Base-by-base conservation (phyloP, 352 stramenopile species). In the Phytophthora meadii region DNA sequence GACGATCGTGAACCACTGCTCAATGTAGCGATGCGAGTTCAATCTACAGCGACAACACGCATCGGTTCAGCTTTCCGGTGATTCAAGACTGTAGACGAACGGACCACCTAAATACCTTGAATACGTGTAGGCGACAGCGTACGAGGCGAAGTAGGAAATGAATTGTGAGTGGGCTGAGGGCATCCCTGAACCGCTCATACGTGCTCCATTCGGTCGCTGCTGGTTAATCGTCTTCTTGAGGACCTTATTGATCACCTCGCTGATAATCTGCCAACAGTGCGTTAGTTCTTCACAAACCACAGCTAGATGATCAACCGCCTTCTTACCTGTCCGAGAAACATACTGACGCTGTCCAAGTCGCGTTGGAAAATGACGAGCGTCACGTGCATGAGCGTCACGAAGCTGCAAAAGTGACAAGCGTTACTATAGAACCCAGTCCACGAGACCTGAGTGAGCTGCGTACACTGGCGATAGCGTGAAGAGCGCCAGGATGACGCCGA, bases 331-430 rank as follows among this genome's bases (percentile, higher is more conserved):
- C 87, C 87, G 10, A 89, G 44, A 24, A 93, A 72, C 65, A 92
- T 79, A 19, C 70, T 76, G 37, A 92, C 75, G 19, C 69, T 82
- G 71, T 93, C 78, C 44, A 94, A 65, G 62, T 94, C 87, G 42
- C 87, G 82, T 78, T 93, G 84, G 61, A 87, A 93, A n/a, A 78
- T 68, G 40, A 94, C 65, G 28, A 93, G 79, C 55, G 87, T 94
- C 36, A 76, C 72, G 61, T 92, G 88, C 84, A 92, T 94, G 71
- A 94, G 81, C 69, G 88, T 92, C 69, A 93, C 84, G 59, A 92
- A 94, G 25, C 84, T 94, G 67, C 9, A 17, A 42, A 22, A 46
- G 9, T 3, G 28, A 17, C 36, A 3, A 14, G n/a, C 7, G 24
- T 58, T 46, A 30, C 27, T 30, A 30, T 30, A 49, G 45, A 52